A percentile compares a stretch with the other conserved stretches of the same genome.
These are phyloP conservation scores for Pythium rhizo-oryzae DNA, from an alignment of 352 stramenopile species.

Conservation along the genomic window DNA sequence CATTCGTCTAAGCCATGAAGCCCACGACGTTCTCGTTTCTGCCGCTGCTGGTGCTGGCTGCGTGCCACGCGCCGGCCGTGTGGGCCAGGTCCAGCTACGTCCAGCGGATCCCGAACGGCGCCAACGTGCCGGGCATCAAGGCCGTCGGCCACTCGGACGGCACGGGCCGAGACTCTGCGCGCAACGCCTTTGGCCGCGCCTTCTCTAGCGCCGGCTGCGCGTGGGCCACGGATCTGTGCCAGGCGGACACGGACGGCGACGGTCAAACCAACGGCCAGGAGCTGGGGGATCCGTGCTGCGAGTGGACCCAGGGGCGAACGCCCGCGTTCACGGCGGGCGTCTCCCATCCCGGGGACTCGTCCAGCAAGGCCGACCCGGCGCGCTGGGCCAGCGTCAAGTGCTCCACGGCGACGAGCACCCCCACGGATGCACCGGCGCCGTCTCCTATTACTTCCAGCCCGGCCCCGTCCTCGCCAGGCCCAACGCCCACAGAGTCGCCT, in stretches of 20 bases:
- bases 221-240: constrained; percentile 40
- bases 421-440: too few relatives aligned
- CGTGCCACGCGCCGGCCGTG: too few relatives aligned
- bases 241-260: constrained; percentile 54
- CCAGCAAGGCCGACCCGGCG: constrained; percentile 13
- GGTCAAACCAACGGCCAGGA: constrained; percentile 63
- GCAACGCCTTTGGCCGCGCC: constrained; percentile 44
- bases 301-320: constrained; percentile 28
- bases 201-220: constrained; percentile 33
- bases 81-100: neutral
- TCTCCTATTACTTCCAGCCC: neutral
- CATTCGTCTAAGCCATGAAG: too few relatives aligned
- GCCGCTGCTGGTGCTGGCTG: too few relatives aligned
- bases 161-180: constrained; percentile 5
- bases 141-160: constrained; percentile 31
- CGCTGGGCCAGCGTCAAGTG: constrained; percentile 26
- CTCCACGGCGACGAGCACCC: neutral
- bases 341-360: constrained; percentile 20
- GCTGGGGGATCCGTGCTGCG: constrained; percentile 56
- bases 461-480: too few relatives aligned
- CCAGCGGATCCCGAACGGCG: neutral
- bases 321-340: constrained; percentile 15
- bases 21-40: too few relatives aligned
- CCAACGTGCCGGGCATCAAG: neutral
- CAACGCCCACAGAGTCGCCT: too few relatives aligned